Evolutionary conservation across 208 protist genomes (phyloP), one percentile per base, ranked within the genome.

Genomic region (Crithidia thermophila): DNA sequence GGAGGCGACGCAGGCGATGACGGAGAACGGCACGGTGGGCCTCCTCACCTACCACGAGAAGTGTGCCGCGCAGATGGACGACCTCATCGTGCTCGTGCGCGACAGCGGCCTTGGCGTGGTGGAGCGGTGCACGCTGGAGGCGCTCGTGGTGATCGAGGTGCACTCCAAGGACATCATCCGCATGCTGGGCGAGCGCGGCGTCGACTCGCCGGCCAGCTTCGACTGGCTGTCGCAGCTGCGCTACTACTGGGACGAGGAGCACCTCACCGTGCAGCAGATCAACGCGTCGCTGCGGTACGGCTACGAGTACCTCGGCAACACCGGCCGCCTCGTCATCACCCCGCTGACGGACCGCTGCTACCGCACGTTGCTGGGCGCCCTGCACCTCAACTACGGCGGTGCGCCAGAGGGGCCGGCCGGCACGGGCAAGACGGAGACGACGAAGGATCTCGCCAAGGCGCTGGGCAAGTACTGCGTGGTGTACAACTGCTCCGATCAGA

Each of bases 361-460:
- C 74, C 88, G 95, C 62, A 99, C 98, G 10, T 79, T 99, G 20
- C 98, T 98, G 28, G 94, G 96, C 52, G 97, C 98, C n/a, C 82
- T 99, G 20, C 97, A 98, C 66, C 80, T 99, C 28, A 96, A 97
- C 72, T 97, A 98, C 67, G 98, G 98, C 40, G 98, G 98, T 47
- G 94, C 96, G 0, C 98, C 98, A 1, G 97, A 98, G 46, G 98
- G 98, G 5, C 98, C 98, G 27, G 98, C 97, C 18, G 98, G 98
- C 25, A 99, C 98, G 20, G 98, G 98, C 30, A 99, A 99, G 83
- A 99, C 98, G 16, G 98, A 99, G 79, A 99, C 98, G n/a, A 98
- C 97, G 20, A 99, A 99, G 81, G 98, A 99, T 82, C 82, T 99
- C 10, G 91, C 94, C 67, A 97, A 97, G 85, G 94, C 91, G 14